Evolutionary conservation across 2,329 filamentous ascomycete genomes (phyloP).

Genomic region (Penicillium sumatraense): DNA sequence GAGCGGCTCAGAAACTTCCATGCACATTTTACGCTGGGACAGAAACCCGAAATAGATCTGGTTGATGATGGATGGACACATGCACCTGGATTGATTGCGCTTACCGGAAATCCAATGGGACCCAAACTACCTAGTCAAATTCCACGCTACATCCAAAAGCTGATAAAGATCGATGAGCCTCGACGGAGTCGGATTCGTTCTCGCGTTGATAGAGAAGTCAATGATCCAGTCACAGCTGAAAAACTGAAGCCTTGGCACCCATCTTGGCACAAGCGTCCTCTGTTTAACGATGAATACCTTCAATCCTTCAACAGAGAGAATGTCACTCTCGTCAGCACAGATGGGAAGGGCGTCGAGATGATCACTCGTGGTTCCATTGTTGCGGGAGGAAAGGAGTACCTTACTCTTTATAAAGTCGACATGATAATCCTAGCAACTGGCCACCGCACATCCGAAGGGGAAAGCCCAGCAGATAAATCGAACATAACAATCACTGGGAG

Average conservation of each 20-base stretch:
- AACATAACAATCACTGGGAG: conserved; percentile 49
- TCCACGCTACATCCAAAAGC: neutral
- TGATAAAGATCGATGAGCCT: conserved; percentile 41
- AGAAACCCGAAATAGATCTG: conserved; percentile 3
- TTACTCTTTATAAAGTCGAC: no score
- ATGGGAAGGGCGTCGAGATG: conserved; percentile 14
- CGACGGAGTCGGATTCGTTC: conserved; percentile 49
- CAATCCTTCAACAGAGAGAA: conserved; percentile 37
- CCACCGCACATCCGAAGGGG: conserved; percentile 13
- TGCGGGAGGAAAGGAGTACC: neutral
- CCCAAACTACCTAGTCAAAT: conserved; percentile 10
- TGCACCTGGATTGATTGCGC: conserved; percentile 3
- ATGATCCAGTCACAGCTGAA: conserved; percentile 55
- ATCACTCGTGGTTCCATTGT: conserved; percentile 7
- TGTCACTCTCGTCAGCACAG: conserved; percentile 35
- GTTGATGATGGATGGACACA: conserved; percentile 14
- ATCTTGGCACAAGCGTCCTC: conserved; percentile 64
- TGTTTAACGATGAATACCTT: conserved; percentile 46
- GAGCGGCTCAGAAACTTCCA: conserved; percentile 11
- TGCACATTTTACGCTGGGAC: conserved; percentile 2
- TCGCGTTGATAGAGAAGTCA: conserved; percentile 52
- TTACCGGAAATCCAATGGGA: conserved; percentile 5
- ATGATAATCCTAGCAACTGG: conserved; percentile 16
- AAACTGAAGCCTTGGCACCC: conserved; percentile 63
- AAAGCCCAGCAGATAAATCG: conserved; percentile 37